Percentiles rank a stretch among this genome's conserved stretches.
Evolutionary conservation across 139 green algal species (phyloP).

Genomic region (Chloropicon primus): DNA sequence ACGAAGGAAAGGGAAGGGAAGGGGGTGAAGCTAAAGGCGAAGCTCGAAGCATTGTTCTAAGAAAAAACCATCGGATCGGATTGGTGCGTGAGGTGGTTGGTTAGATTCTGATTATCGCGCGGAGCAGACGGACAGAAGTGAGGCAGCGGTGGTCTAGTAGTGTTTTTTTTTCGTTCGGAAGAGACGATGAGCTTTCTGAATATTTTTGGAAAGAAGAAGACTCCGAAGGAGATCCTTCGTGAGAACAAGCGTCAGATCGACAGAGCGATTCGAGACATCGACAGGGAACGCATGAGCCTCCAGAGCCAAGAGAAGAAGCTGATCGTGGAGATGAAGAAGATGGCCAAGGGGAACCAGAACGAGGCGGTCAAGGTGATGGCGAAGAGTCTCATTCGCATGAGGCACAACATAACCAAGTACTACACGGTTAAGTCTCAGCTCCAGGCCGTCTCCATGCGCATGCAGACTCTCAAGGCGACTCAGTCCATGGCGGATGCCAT

Average conservation of each 20-base stretch:
- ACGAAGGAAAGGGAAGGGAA: too few species aligned
- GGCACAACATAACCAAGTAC: conserved; percentile 94
- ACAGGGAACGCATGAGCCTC: conserved; percentile 57
- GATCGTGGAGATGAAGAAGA: conserved; percentile 93
- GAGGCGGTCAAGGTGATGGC: conserved; percentile 96
- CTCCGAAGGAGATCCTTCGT: conserved; percentile 79
- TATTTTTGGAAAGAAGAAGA: conserved; percentile 75
- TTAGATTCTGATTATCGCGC: too few species aligned
- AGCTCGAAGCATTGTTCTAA: too few species aligned
- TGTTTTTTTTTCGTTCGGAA: too few species aligned
- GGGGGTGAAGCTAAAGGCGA: too few species aligned
- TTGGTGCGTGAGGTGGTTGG: too few species aligned
- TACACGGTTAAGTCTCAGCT: conserved; percentile 90
- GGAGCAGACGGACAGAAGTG: too few species aligned
- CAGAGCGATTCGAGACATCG: conserved; percentile 75
- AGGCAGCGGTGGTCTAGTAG: too few species aligned
- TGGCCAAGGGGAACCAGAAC: conserved; percentile 92
- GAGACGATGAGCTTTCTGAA: neutral
- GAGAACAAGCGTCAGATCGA: conserved; percentile 98
- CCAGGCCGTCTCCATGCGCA: conserved; percentile 85
- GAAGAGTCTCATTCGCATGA: conserved; percentile 93
- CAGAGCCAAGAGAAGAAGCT: conserved; percentile 60
- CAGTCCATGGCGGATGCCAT: conserved; percentile 96
- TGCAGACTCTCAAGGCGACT: conserved; percentile 94
- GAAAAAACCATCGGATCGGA: too few species aligned